These are phyloP conservation scores for Oryza meyeriana DNA, from an alignment of 176 grass and related monocot genomes.

Conservation along the genomic window DNA sequence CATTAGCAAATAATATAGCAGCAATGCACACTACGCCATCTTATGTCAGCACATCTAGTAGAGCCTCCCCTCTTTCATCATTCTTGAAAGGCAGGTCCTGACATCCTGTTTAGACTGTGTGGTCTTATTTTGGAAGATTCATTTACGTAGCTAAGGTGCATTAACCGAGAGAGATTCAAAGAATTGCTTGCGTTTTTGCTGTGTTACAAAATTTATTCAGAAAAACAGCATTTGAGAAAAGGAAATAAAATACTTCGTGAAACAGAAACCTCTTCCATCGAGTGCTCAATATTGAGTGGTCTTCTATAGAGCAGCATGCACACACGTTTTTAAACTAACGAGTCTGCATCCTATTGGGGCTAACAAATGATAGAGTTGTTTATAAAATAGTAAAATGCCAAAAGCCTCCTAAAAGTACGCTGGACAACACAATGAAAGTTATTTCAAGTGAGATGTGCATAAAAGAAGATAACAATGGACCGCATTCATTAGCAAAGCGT, in stretches of 20 bases:
- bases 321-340: neutral
- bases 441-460: neutral
- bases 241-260: too few species aligned
- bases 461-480: neutral
- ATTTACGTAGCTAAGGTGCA: neutral
- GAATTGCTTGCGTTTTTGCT: neutral
- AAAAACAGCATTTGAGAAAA: neutral
- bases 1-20: constrained; percentile 13
- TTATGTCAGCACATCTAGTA: constrained; percentile 12
- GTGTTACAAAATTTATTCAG: neutral
- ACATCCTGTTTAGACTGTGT: constrained; percentile 10
- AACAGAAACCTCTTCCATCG: neutral
- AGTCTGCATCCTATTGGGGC: neutral
- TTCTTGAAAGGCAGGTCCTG: constrained; percentile 15
- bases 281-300: neutral
- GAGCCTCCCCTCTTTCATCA: constrained; percentile 22
- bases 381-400: neutral
- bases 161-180: neutral
- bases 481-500: neutral
- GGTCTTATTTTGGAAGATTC: constrained; percentile 14
- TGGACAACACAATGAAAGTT: neutral
- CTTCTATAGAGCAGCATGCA: neutral
- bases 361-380: neutral
- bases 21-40: neutral
- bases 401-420: neutral